Conservation (phyloP, 2,329 filamentous ascomycete species). For the Magnaporthiopsis rhizophila region DNA sequence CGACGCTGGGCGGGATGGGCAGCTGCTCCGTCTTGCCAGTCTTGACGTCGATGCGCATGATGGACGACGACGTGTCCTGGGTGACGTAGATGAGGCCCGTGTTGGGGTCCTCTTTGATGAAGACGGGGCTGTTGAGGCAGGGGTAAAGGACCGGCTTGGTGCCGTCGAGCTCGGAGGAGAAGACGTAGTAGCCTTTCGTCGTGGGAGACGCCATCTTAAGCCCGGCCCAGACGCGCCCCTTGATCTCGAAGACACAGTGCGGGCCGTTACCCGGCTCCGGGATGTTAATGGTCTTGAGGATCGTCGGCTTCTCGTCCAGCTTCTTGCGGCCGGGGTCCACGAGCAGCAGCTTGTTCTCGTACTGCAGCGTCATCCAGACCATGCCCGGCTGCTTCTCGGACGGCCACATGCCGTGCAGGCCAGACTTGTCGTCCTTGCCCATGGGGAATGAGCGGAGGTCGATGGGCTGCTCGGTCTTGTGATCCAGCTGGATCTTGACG, state of each 20-base stretch:
- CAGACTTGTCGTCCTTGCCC: background rate
- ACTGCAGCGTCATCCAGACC: background rate
- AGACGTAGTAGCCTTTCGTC: background rate
- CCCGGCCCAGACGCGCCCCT: background rate
- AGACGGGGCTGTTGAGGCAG: background rate
- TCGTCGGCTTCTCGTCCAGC: background rate
- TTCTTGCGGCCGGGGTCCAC: background rate
- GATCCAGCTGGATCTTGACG: background rate
- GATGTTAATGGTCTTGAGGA: background rate
- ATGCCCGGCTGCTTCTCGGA: background rate
- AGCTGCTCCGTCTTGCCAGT: background rate
- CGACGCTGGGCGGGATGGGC: background rate
- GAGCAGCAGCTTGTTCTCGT: background rate
- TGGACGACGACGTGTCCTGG: background rate
- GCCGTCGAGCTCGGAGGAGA: background rate
- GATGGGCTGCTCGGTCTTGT: background rate
- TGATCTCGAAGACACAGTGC: background rate
- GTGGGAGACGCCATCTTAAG: background rate
- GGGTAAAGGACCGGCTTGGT: background rate
- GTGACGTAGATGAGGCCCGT: background rate
- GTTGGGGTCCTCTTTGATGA: background rate
- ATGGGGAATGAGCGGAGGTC: background rate
- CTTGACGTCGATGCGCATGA: background rate
- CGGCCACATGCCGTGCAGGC: background rate
- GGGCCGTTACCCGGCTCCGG: background rate